These are phyloP conservation scores for Aspergillus awamori DNA, from an alignment of 2,329 filamentous ascomycete genomes.

Conservation along the genomic window DNA sequence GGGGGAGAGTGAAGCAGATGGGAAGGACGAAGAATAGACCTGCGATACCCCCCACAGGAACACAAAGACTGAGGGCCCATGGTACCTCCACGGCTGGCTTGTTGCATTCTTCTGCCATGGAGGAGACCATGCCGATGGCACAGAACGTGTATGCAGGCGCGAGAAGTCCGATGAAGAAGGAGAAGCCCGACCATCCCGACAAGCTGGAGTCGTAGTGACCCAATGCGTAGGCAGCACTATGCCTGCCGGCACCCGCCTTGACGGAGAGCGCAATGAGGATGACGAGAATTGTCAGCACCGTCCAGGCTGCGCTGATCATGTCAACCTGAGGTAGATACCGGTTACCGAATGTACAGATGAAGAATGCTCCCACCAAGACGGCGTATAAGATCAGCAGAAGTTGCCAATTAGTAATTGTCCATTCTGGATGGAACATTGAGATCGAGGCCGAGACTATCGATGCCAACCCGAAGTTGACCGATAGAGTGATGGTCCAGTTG, in stretches of 20 bases:
- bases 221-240: slow-evolving; percentile 56
- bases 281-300: slow-evolving; percentile 58
- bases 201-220: slow-evolving; percentile 59
- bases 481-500: slow-evolving; percentile 57
- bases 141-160: slow-evolving; percentile 62
- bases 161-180: slow-evolving; percentile 65
- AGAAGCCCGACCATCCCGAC: slow-evolving; percentile 62
- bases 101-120: slow-evolving; percentile 64
- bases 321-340: slow-evolving; percentile 66
- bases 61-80: slow-evolving; percentile 54
- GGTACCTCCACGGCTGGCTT: slow-evolving; percentile 58
- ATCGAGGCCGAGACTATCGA: slow-evolving; percentile 56
- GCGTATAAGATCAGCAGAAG: slow-evolving; percentile 72
- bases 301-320: slow-evolving; percentile 60
- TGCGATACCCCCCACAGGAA: slow-evolving; percentile 57
- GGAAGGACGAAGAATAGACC: slow-evolving; percentile 61
- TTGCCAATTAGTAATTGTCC: slow-evolving; percentile 62
- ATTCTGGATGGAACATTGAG: slow-evolving; percentile 59
- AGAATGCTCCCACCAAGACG: slow-evolving; percentile 66
- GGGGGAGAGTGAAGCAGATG: slow-evolving; percentile 55
- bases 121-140: slow-evolving; percentile 64
- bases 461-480: slow-evolving; percentile 60
- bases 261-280: slow-evolving; percentile 60
- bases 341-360: slow-evolving; percentile 69
- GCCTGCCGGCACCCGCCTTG: slow-evolving; percentile 57